Evolutionary conservation across 1,284 basidiomycete genomes (phyloP), one percentile per base, ranked within the genome.

Genomic region (Sporisorium exsertum): DNA sequence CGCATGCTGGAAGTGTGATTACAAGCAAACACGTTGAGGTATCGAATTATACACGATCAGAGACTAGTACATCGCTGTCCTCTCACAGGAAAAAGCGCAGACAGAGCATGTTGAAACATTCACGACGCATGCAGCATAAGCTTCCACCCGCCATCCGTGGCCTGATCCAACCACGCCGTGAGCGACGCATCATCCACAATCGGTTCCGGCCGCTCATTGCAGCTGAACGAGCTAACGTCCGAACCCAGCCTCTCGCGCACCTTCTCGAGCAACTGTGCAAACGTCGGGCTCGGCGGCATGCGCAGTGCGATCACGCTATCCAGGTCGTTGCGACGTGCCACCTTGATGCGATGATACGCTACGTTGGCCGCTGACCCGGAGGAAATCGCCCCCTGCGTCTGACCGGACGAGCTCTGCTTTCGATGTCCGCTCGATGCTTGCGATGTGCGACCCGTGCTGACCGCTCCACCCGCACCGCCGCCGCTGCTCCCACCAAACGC

Each of bases 301-400:
- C 97, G 91, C 58, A 99, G 94, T 3, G 97, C 96, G 70, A 99
- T 94, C 57, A 99, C 88, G 85, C 98, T 96, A 84, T 97, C 94
- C 18, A 65, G 29, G 27, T 94, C 92, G 67, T 92, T 89, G 33
- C 92, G 89, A 86, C 97, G 92, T 83, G 96, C 97, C 60, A 99
- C 94, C 88, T 99, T 99, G 87, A 99, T 97, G 96, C 40, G 94
- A 91, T 40, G 93, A 91, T 61, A 74, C n/a, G 72, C 59, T 10
- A 78, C 71, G 53, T 65, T 65, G 45, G 69, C 72, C 27, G 68
- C 72, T 3, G 83, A 61, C 22, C 77, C 71, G 12, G 72, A 72
- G 15, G 72, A 71, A 15, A 55, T 58, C 27, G 62, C 66, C 18
- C 27, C 60, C 50, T 65, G 58, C 26, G 46, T 47, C 26, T 65